Base-by-base conservation (phyloP, 805 yeast genomes). In the Sugiyamaella chiloensis region DNA sequence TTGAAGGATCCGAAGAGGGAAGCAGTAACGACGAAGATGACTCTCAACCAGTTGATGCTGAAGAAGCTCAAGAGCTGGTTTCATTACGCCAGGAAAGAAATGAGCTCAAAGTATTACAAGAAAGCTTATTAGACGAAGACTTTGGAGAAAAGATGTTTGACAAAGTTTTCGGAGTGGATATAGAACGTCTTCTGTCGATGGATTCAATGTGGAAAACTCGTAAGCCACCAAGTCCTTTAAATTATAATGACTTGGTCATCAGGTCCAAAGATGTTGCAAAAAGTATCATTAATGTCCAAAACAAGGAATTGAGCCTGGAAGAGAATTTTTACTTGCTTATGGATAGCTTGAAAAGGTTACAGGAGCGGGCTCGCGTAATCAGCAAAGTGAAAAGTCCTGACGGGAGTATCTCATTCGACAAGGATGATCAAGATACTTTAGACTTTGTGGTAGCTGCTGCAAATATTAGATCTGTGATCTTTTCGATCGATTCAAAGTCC, bases 401-500 rank as follows among this genome's bases (percentile, higher is more conserved):
- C 19, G 44, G 55, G 1, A 43, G 57, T 1, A 52, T 71, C 12
- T 58, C 58, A 40, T 93, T 95, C 64, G 99, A 93, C 64, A 93
- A 93, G 63, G 99, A 93, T 64, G 99, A 95, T 64, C 85, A 81
- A 39, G 97, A 87, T 59, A 87, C 98, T 0, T 72, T 93, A 47
- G 76, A 83, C 57, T 93, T 93, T 67, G 97, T 95, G 3, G 84
- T 80, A 2, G 80, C 96, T 0, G 80, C 96, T 1, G 80, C 96
- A 0, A 88, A 89, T 59, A 71, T 90, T 41, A 74, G 96, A 54
- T 82, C 91, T 0, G 60, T 59, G 42, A 74, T 86, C 2, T 91
- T 90, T 61, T 71, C 74, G 20, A 89, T 90, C 48, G 85, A 81
- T 27, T 56, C 71, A 44, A 83, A 85, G 61, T 74, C 93, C 2